These are phyloP conservation scores for Azolla pinnata DNA, from an alignment of 75 land plant genomes.

Conservation along the genomic window DNA sequence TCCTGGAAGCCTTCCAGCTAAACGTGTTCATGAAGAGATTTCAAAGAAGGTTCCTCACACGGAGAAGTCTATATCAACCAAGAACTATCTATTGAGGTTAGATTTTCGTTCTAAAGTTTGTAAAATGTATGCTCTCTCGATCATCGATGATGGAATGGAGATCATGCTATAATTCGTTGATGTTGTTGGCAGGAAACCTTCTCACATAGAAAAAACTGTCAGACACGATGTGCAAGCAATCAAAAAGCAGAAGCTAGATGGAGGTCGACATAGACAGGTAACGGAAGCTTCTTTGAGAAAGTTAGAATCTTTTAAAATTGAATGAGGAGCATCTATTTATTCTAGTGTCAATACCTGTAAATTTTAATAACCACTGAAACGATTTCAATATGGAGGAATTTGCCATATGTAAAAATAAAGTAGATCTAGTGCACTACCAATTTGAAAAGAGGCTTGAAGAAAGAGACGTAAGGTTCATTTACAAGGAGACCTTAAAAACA, in stretches of 20 bases:
- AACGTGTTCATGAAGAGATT: slow-evolving; percentile 12
- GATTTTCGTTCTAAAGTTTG: too few relatives aligned
- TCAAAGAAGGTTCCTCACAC: background rate
- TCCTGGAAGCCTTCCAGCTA: slow-evolving; percentile 21
- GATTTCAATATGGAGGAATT: too few relatives aligned
- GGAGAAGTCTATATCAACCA: slow-evolving; percentile 2
- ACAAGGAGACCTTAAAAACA: too few relatives aligned
- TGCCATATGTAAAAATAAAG: too few relatives aligned
- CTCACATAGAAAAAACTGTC: background rate
- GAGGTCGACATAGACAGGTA: slow-evolving; percentile 75
- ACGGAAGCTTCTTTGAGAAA: too few relatives aligned
- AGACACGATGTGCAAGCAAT: slow-evolving; percentile 52
- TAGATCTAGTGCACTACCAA: too few relatives aligned
- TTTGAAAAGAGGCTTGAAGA: too few relatives aligned
- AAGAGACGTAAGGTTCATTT: too few relatives aligned
- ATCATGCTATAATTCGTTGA: slow-evolving; percentile 4
- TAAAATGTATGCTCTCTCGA: background rate
- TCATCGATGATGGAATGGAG: slow-evolving; percentile 2
- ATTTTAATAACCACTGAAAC: too few relatives aligned
- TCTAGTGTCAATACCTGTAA: too few relatives aligned
- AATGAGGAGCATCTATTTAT: too few relatives aligned
- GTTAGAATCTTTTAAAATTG: too few relatives aligned
- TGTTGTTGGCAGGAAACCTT: background rate
- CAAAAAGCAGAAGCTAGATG: slow-evolving; percentile 88
- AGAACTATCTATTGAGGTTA: slow-evolving; percentile 2